These are phyloP conservation scores for Casuarina equisetifolia DNA, from an alignment of 306 rosid species.

Conservation along the genomic window DNA sequence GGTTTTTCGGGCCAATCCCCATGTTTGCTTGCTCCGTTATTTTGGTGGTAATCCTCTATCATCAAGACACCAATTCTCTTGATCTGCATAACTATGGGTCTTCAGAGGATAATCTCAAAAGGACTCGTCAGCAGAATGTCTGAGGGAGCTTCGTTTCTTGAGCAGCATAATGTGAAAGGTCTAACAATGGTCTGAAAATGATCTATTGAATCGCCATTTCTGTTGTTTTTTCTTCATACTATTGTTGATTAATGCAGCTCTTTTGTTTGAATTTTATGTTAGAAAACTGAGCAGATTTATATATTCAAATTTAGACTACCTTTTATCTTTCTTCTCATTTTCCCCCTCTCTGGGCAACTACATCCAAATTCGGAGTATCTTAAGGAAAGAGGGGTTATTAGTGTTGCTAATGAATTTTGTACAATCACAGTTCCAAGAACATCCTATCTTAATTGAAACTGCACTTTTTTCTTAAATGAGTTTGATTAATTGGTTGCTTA, in stretches of 20 bases:
- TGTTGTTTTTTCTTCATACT: not conserved
- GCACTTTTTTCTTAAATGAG: not conserved
- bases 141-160: not conserved
- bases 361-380: not conserved
- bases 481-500: not conserved
- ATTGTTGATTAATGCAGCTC: not conserved
- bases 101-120: not conserved
- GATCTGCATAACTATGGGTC: constrained; percentile 34
- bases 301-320: not conserved
- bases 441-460: not conserved
- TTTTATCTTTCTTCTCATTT: not conserved
- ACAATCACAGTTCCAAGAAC: too few species aligned
- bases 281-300: not conserved
- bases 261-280: not conserved
- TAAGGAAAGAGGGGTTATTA: too few species aligned
- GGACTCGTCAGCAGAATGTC: too few species aligned
- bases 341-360: not conserved
- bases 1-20: constrained; percentile 91
- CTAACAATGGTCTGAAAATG: not conserved
- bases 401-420: too few species aligned
- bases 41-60: constrained; percentile 48
- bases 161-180: not conserved
- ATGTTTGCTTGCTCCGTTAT: constrained; percentile 58
- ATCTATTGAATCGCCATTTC: too few species aligned
- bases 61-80: constrained; percentile 56